Evolutionary conservation across 192 early-diverging fungal species (phyloP), one percentile per base, ranked within the genome.

Genomic region (Backusella tarrabulga): DNA sequence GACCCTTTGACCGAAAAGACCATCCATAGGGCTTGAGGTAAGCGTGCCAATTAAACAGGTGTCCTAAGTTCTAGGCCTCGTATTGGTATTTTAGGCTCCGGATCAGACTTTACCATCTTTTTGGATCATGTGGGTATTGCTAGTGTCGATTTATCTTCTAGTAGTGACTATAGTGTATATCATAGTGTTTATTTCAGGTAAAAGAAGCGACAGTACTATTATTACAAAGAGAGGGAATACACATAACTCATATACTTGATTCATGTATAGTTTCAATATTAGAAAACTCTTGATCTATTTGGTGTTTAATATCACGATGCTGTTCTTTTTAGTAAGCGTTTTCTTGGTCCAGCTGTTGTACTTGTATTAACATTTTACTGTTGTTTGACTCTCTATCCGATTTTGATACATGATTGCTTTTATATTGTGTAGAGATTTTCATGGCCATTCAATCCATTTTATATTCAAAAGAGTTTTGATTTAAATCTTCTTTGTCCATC

Each of bases 181-280:
- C 91, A 92, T 76, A 88, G 87, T 60, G 91, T 89, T 80, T 92
- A 91, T 78, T 90, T 90, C 75, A 69, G 68, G 68, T 69, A 69
- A 68, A 36, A 17, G 14, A 29, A 34, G 1, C 4, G 2, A 67
- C 1, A 21, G 9, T 8, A n/a, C n/a, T n/a, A n/a, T n/a, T 67
- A 67, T 9, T 32, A 8, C 21, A 60, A 19, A 29, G 6, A 21
- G 11, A 12, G 44, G 19, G 44, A 46, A 46, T 19, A 1, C 17
- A 1, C 0, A 34, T 67, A 17, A 68, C 15, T 36, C n/a, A 68
- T n/a, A 68, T 38, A 2, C 11, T n/a, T n/a, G 4, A n/a, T 87
- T 85, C 73, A 70, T 60, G 0, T 75, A 50, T 40, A 82, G 81
- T 60, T 9, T 60, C 54, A 0, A 60, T 6, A 11, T 21, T 60